A percentile compares a stretch with the other conserved stretches of the same genome.
Evolutionary conservation across 2,329 filamentous ascomycete species (phyloP).

Genomic region (Trichoderma semiorbis): DNA sequence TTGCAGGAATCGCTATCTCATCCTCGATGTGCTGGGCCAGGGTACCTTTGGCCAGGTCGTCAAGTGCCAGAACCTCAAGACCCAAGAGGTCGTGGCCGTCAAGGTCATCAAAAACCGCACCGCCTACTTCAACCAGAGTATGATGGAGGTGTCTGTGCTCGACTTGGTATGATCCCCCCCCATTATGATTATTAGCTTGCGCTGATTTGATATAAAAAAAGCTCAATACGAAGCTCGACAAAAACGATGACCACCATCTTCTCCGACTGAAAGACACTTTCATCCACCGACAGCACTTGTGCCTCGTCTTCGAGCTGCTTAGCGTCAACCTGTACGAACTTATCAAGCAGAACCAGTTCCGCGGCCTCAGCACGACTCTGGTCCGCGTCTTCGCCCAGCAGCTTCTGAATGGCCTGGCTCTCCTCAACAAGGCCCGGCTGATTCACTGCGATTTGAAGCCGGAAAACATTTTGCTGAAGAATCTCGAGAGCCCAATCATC

Average conservation of each 20-base stretch:
- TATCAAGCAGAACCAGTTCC: constrained; percentile 99
- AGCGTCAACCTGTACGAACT: constrained; percentile 98
- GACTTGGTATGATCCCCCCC: constrained; percentile 64
- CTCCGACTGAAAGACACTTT: constrained; percentile 95
- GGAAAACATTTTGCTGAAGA: constrained; percentile 96
- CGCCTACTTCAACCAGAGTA: constrained; percentile 99
- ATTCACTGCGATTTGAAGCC: constrained; percentile 99
- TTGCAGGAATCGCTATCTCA: constrained; percentile 86
- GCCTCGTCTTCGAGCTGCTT: constrained; percentile 90
- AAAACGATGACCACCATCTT: constrained; percentile 97
- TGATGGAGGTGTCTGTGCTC: constrained; percentile 99
- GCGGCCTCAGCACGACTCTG: constrained; percentile 91
- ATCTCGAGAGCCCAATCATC: constrained; percentile 97
- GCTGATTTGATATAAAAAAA: constrained; percentile 34
- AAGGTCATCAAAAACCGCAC: constrained; percentile 99
- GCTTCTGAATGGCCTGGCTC: constrained; percentile 82
- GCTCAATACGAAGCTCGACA: constrained; percentile 98
- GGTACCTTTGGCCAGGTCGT: constrained; percentile 98
- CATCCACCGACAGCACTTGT: constrained; percentile 95
- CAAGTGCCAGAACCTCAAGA: constrained; percentile 98
- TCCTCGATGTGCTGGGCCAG: constrained; percentile 93
- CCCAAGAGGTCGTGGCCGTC: constrained; percentile 95
- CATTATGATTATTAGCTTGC: not conserved
- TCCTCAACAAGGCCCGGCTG: constrained; percentile 91
- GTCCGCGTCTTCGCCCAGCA: constrained; percentile 98